Percentiles rank a stretch among this genome's conserved stretches.
Conservation (phyloP, 768 basidiomycete genomes). For the Boletus rubroflammeus region DNA sequence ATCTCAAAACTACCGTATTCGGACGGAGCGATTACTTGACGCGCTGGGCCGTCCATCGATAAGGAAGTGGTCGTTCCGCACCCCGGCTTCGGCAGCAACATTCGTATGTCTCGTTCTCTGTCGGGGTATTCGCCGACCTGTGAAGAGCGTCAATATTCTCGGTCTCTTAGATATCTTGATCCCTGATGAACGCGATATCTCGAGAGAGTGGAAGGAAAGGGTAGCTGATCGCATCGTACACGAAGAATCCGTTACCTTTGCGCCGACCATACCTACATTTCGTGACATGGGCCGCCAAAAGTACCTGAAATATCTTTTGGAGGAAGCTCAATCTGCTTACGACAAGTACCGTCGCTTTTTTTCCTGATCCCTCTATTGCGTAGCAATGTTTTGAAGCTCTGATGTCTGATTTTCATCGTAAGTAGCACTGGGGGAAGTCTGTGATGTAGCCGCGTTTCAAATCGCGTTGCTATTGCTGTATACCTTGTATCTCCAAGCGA, state of each 20-base stretch:
- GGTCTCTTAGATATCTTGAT: constrained; percentile 14
- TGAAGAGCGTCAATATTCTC: constrained; percentile 5
- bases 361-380: too few species aligned
- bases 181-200: constrained; percentile 14
- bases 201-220: constrained; percentile 15
- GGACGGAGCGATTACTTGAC: constrained; percentile 8
- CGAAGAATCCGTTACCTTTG: constrained; percentile 9
- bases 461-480: not conserved
- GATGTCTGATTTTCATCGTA: not conserved
- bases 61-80: constrained; percentile 14
- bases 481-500: not conserved
- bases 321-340: constrained; percentile 11
- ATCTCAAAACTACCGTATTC: constrained; percentile 17
- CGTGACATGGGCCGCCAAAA: constrained; percentile 8
- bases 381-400: too few species aligned
- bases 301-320: constrained; percentile 9
- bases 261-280: constrained; percentile 16
- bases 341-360: not conserved
- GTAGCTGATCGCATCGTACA: constrained; percentile 17
- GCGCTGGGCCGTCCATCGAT: constrained; percentile 8
- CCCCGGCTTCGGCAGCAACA: constrained; percentile 15
- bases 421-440: not conserved
- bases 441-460: not conserved
- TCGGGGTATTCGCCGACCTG: constrained; percentile 9
- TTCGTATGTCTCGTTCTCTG: constrained; percentile 18